Conservation (phyloP, 1,284 basidiomycete genomes). For the Ganoderma lucidum region DNA sequence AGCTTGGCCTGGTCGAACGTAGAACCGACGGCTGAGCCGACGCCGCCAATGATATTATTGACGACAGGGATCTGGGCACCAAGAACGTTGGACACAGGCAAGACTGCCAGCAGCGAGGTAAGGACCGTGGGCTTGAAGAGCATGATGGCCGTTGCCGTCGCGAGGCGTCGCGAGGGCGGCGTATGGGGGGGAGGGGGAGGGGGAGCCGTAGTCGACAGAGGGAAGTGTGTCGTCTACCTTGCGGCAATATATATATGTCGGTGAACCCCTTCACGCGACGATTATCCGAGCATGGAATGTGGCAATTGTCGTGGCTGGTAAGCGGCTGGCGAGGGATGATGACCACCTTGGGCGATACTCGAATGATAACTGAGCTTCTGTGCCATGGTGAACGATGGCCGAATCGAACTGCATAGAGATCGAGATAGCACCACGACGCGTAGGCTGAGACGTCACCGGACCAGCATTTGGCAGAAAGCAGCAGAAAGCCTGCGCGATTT, state of each 20-base stretch:
- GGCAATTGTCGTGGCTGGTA: slow-evolving; percentile 5
- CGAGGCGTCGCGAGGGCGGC: slow-evolving; percentile 14
- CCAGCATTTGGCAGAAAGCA: background rate
- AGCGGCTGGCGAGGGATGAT: slow-evolving; percentile 15
- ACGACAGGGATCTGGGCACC: slow-evolving; percentile 51
- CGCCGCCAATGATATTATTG: slow-evolving; percentile 53
- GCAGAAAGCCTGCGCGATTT: background rate
- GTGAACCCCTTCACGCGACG: background rate
- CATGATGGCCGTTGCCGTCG: slow-evolving; percentile 15
- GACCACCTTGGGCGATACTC: background rate
- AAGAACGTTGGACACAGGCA: slow-evolving; percentile 29
- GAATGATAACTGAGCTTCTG: background rate
- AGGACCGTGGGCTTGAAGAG: slow-evolving; percentile 24
- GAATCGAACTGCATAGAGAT: slow-evolving; percentile 12
- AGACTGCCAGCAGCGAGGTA: slow-evolving; percentile 23
- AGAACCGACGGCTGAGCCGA: slow-evolving; percentile 8
- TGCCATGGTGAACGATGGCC: background rate
- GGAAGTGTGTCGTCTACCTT: background rate
- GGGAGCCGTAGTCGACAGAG: background rate
- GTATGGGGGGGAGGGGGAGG: background rate
- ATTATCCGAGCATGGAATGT: background rate
- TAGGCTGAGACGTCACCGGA: background rate
- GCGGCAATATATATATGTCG: background rate
- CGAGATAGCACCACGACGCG: slow-evolving; percentile 11
- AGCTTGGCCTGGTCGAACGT: background rate